Evolutionary conservation across 202 grass and related monocot species (phyloP).

Genomic region (Dendrocalamus latiflorus): DNA sequence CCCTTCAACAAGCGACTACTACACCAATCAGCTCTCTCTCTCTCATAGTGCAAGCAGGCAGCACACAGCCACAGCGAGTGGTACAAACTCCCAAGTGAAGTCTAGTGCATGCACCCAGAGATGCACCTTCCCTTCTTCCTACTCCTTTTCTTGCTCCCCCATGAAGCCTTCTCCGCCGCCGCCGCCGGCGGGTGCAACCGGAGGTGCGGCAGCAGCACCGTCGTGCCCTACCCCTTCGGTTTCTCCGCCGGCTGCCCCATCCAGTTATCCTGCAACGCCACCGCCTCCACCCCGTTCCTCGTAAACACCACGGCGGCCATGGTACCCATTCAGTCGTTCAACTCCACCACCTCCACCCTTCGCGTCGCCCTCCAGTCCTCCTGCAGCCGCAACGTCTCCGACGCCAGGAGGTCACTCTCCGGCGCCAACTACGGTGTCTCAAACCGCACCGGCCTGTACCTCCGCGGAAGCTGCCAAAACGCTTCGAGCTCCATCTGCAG

Average conservation of each 20-base stretch:
- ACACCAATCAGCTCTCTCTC: no score
- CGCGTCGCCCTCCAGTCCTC: not conserved
- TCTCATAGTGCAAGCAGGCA: no score
- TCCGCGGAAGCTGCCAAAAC: not conserved
- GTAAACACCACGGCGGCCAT: not conserved
- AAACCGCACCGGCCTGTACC: conserved; percentile 28
- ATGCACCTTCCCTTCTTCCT: conserved; percentile 25
- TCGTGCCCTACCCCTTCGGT: conserved; percentile 51
- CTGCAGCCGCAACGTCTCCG: conserved; percentile 32
- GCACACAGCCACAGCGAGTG: not conserved
- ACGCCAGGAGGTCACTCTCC: not conserved
- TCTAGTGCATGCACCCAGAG: not conserved
- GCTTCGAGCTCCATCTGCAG: not conserved
- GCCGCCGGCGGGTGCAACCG: conserved; percentile 11
- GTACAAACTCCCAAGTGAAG: not conserved
- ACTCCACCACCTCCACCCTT: not conserved
- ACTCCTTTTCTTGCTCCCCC: conserved; percentile 1
- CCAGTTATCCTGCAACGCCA: conserved; percentile 25
- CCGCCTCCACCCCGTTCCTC: not conserved
- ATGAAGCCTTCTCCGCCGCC: not conserved
- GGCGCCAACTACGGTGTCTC: conserved; percentile 38
- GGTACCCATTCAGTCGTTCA: not conserved
- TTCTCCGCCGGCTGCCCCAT: conserved; percentile 55
- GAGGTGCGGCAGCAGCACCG: conserved; percentile 28
- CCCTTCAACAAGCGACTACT: not conserved